Evolutionary conservation across 1,284 basidiomycete species (phyloP), one percentile per base, ranked within the genome.

Genomic region (Chiua sp.): DNA sequence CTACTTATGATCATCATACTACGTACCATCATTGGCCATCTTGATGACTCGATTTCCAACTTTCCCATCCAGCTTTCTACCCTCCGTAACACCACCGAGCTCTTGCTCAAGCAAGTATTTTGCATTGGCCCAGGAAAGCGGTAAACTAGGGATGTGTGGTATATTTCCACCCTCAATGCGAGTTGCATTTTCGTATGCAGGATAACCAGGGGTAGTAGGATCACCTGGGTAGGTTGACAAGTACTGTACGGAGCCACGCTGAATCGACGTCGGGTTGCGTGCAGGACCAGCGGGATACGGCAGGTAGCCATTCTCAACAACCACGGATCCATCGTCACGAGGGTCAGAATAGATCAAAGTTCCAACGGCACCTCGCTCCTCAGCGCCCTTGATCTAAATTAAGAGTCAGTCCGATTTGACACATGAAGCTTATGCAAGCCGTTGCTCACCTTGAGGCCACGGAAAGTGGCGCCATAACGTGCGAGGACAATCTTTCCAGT

Each of bases 191-290:
- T 88, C 83, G 75, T 98, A 98, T 3, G 95, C 86, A 26, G 97
- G 96, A 65, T 84, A 81, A 20, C 93, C 93, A 2, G 96, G 96
- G 1, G 96, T 98, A 0, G 88, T 87, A 6, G 93, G 92, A 72
- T 95, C 93, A 23, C 89, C 89, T 3, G 95, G 94, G 73, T 96
- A 96, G 39, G 80, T 73, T 20, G 89, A 90, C 44, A 96, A 72
- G 71, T 85, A 97, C 73, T 95, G 91, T 2, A 95, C 94, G 33
- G 88, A 91, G 22, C 96, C 97, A 51, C 96, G 87, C 75, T 98
- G 90, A 15, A 96, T 87, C 4, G 91, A 84, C 10, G 86, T 87
- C 0, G 92, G 93, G 73, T 96, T 93, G 46, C 93, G 85, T 47
- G 94, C 95, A 33, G 95, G 94, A 0, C 96, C 96, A 20, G 86